These are phyloP conservation scores for Cyclotella kingstonii DNA, from an alignment of 108 stramenopile genomes.

Conservation along the genomic window DNA sequence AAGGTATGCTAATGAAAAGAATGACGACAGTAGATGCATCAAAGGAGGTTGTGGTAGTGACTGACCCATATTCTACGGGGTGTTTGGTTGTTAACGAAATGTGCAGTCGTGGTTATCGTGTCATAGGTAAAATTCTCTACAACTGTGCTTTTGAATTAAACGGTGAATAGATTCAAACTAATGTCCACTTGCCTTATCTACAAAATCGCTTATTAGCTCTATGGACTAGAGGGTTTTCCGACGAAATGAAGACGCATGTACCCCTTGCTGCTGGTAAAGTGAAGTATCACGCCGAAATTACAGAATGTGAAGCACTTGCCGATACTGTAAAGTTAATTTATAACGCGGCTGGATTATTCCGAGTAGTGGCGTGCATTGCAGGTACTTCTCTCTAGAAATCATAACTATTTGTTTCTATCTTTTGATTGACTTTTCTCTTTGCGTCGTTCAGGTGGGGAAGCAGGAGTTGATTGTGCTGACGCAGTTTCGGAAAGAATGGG, in stretches of 20 bases:
- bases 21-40: constrained; percentile 79
- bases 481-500: constrained; percentile 70
- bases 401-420: too few species aligned
- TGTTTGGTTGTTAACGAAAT: constrained; percentile 75
- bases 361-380: constrained; percentile 78
- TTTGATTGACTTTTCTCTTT: too few species aligned
- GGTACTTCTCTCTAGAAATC: too few species aligned
- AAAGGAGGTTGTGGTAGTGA: constrained; percentile 80
- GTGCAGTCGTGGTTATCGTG: constrained; percentile 64
- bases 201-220: constrained; percentile 77
- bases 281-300: constrained; percentile 54
- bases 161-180: too few species aligned
- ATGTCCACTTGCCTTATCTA: too few species aligned
- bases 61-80: constrained; percentile 92
- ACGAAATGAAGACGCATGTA: constrained; percentile 79
- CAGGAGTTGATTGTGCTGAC: constrained; percentile 82
- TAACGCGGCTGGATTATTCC: constrained; percentile 51
- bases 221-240: constrained; percentile 61
- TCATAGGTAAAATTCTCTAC: not conserved
- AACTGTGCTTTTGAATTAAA: not conserved
- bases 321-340: constrained; percentile 50
- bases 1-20: constrained; percentile 50
- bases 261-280: constrained; percentile 55
- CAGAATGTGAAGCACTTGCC: constrained; percentile 50
- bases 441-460: constrained; percentile 88